A percentile compares a stretch with the other conserved stretches of the same genome.
phyloP scores from a whole-genome alignment of 805 yeast species.

The Lipomyces sp. region DNA sequence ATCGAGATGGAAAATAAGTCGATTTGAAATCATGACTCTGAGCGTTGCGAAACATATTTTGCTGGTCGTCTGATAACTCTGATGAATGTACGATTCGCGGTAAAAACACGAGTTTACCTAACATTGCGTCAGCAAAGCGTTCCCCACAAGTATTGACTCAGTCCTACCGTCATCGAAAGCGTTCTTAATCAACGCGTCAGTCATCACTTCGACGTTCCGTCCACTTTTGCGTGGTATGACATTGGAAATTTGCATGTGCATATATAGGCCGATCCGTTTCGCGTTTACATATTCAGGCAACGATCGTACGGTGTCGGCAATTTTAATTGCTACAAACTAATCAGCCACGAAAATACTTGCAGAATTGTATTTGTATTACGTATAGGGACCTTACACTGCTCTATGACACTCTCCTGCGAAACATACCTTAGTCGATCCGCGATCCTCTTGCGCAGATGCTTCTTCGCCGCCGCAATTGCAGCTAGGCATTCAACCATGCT shows the following conservation, averaged over 20 bases:
- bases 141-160: not conserved
- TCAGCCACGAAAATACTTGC: not conserved
- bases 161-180: conserved; percentile 57
- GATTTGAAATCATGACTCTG: conserved; percentile 13
- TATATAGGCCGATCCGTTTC: conserved; percentile 62
- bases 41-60: conserved; percentile 11
- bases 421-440: conserved; percentile 11
- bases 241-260: conserved; percentile 66
- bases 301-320: conserved; percentile 38
- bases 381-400: conserved; percentile 15
- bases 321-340: conserved; percentile 18
- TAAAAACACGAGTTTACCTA: conserved; percentile 44
- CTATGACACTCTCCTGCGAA: conserved; percentile 7
- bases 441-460: conserved; percentile 11
- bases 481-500: not conserved
- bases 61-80: not conserved
- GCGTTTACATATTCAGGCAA: conserved; percentile 53
- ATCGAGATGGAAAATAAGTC: conserved; percentile 14
- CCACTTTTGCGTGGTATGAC: conserved; percentile 29
- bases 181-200: conserved; percentile 56
- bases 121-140: not conserved
- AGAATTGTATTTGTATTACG: not conserved
- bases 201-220: conserved; percentile 59
- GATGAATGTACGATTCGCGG: conserved; percentile 54
- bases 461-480: conserved; percentile 13